These are phyloP conservation scores for Pseudogymnoascus sp. DNA, from an alignment of 2,329 filamentous ascomycete species.

Conservation along the genomic window DNA sequence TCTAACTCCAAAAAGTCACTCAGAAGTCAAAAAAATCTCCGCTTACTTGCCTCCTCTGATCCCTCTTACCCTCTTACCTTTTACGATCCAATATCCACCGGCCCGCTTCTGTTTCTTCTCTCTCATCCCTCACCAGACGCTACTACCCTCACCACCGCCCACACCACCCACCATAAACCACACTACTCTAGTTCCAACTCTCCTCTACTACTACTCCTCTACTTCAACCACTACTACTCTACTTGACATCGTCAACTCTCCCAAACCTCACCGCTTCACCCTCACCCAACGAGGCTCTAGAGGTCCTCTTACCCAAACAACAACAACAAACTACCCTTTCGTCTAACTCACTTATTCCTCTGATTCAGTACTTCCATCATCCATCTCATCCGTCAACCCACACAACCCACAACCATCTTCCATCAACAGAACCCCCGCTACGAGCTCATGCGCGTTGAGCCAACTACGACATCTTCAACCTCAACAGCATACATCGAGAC, in stretches of 20 bases:
- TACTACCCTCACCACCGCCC: background rate
- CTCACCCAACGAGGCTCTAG: background rate
- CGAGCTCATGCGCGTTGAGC: background rate
- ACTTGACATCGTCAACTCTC: background rate
- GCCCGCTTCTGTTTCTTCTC: background rate
- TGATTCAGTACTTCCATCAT: background rate
- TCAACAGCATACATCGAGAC: conserved; percentile 19
- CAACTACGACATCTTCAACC: background rate
- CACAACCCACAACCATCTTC: background rate
- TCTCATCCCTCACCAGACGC: background rate
- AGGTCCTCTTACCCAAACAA: background rate
- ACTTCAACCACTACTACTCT: background rate
- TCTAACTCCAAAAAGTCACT: background rate
- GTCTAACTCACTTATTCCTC: background rate
- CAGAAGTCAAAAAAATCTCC: background rate
- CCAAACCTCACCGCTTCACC: background rate
- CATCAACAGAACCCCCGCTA: background rate
- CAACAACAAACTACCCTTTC: background rate
- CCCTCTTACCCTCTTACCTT: background rate
- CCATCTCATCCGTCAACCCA: background rate
- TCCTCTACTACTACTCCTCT: background rate
- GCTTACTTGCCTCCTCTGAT: too few relatives aligned
- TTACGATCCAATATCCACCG: background rate
- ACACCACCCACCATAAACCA: background rate
- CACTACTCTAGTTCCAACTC: background rate